These are phyloP conservation scores for Leucocoprinus birnbaumii DNA, from an alignment of 768 basidiomycete species.

Conservation along the genomic window DNA sequence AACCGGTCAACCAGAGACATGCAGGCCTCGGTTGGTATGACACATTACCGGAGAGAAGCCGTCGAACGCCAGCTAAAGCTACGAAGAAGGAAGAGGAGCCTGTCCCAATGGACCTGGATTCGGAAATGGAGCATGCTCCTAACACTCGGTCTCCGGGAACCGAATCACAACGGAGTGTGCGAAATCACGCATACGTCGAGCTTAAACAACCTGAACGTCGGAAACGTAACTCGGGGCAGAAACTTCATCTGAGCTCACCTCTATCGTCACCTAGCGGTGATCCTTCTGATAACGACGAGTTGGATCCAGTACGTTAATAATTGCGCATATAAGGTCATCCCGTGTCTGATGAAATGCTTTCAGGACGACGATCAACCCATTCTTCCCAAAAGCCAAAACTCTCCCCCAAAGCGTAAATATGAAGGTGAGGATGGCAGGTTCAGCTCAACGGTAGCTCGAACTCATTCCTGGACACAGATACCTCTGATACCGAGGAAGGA, in stretches of 20 bases:
- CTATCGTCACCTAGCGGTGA: background rate
- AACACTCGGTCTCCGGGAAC: background rate
- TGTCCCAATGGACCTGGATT: background rate
- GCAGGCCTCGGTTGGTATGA: conserved; percentile 68
- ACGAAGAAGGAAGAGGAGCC: background rate
- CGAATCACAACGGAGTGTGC: background rate
- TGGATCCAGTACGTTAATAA: background rate
- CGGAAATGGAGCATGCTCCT: background rate
- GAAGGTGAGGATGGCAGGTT: background rate
- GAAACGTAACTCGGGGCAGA: background rate
- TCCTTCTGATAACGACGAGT: background rate
- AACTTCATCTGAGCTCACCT: background rate
- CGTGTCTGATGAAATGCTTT: background rate
- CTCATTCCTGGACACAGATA: background rate
- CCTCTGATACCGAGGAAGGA: background rate
- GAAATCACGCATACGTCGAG: conserved; percentile 8
- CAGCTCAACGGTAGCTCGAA: background rate
- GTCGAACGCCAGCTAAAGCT: background rate
- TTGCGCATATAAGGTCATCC: background rate
- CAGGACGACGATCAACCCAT: background rate
- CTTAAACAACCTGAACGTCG: background rate
- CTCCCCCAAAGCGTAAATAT: background rate
- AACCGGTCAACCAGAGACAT: conserved; percentile 36
- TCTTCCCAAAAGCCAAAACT: background rate
- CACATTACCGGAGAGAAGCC: background rate